Evolutionary conservation across 768 basidiomycete genomes (phyloP).

Genomic region (Leccinum subtestaceum): DNA sequence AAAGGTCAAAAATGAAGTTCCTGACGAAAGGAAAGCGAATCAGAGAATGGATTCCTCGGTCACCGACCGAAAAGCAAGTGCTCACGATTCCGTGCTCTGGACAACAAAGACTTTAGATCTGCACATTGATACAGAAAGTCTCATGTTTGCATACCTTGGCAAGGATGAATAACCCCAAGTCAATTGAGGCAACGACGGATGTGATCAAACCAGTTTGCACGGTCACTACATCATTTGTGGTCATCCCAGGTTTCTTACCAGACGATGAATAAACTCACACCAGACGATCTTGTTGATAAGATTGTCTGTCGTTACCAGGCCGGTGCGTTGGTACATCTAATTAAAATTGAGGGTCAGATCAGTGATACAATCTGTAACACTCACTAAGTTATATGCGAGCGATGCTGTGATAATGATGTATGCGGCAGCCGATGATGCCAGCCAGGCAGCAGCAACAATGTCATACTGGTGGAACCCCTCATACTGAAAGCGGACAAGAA

Average conservation of each 20-base stretch:
- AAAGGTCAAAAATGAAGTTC: slow-evolving; percentile 23
- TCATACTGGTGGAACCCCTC: slow-evolving; percentile 34
- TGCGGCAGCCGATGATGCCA: slow-evolving; percentile 38
- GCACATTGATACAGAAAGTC: background rate
- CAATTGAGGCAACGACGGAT: slow-evolving; percentile 14
- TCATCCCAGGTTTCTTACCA: background rate
- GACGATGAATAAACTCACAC: slow-evolving; percentile 20
- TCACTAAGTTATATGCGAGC: slow-evolving; percentile 44
- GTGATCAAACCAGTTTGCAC: slow-evolving; percentile 31
- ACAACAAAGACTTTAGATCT: background rate
- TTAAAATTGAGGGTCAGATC: background rate
- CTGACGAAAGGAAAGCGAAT: background rate
- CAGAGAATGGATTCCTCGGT: background rate
- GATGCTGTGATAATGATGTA: slow-evolving; percentile 43
- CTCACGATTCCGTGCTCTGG: slow-evolving; percentile 10
- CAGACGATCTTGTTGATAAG: slow-evolving; percentile 42
- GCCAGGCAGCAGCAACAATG: slow-evolving; percentile 39
- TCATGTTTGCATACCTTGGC: slow-evolving; percentile 11
- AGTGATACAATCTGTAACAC: background rate
- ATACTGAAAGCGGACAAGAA: slow-evolving; percentile 26
- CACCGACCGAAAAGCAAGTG: background rate
- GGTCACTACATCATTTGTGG: slow-evolving; percentile 18
- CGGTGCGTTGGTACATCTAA: slow-evolving; percentile 42
- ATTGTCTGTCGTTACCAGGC: slow-evolving; percentile 39
- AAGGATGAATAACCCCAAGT: slow-evolving; percentile 25